Evolutionary conservation across 192 early-diverging fungal species (phyloP), one percentile per base, ranked within the genome.

Genomic region (Umbelopsis sp.): DNA sequence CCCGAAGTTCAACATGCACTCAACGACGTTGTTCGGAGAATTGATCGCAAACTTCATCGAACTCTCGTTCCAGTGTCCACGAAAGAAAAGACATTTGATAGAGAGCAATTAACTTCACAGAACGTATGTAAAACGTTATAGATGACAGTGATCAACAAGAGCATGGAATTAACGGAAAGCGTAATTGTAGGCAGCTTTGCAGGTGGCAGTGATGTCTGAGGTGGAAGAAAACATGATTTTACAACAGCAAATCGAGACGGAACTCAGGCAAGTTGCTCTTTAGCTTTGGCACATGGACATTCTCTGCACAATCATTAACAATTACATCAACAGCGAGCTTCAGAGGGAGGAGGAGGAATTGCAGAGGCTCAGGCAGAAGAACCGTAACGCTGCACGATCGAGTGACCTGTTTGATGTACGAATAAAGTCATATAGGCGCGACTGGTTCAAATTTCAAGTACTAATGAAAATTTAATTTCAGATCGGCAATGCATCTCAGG

Each of bases 151-250:
- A 16, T 49, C 0, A 41, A 16, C 15, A 49, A 49, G 48, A 49
- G 2, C 12, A 16, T 49, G 48, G 48, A 21, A 4, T 21, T 49
- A 49, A 49, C 18, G 11, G 15, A 49, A 49, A 49, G 37, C 37
- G 37, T 41, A 6, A 1, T 1, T 49, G 15, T 49, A 61, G 55
- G 55, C 55, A n/a, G 55, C 55, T 7, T 25, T 61, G 16, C 55
- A 61, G 16, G 55, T 61, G 30, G 55, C 55, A 18, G 55, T 61
- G 27, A 61, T 61, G 55, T 61, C 55, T 18, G 55, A 61, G 25
- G 55, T 61, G 11, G 55, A 61, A 16, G 55, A 61, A 33, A 61
- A 61, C 16, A 61, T 30, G 16, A 61, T 61, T 1, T 61, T 61
- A 33, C 55, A 61, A n/a, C 55, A 61, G 30, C 55, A 61, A 61